Conservation (phyloP, 768 basidiomycete genomes). For the Macrocybe gigantea region DNA sequence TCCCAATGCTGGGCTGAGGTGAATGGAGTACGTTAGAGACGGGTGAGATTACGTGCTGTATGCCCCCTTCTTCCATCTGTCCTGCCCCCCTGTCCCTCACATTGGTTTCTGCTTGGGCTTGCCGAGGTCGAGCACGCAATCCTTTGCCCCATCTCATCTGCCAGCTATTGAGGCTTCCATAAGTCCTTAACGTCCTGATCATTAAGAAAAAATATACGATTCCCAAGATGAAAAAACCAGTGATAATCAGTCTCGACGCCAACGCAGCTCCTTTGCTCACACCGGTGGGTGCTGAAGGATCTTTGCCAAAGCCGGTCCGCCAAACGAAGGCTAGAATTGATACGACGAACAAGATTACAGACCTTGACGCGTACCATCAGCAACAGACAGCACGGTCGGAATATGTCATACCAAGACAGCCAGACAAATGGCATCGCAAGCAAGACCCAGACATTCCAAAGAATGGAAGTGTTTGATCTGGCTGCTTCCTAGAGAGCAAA, state of each 20-base stretch:
- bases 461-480: conserved; percentile 14
- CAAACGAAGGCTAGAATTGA: conserved; percentile 65
- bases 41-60: no score
- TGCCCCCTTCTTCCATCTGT: no score
- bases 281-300: conserved; percentile 13
- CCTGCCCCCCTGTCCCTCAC: no score
- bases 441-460: conserved; percentile 59
- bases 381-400: neutral
- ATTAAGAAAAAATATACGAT: conserved; percentile 54
- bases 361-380: conserved; percentile 27
- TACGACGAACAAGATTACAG: conserved; percentile 58
- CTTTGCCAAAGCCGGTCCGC: conserved; percentile 45
- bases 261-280: conserved; percentile 17
- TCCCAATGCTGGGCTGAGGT: no score
- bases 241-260: conserved; percentile 48
- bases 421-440: conserved; percentile 61
- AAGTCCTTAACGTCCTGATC: conserved; percentile 50
- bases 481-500: conserved; percentile 2
- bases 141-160: conserved; percentile 16
- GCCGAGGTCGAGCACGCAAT: no score
- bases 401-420: conserved; percentile 50
- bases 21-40: no score
- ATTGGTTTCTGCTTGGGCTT: no score
- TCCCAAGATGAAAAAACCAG: conserved; percentile 47
- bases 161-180: conserved; percentile 27